phyloP scores from a whole-genome alignment of 148 eudicot genomes.

The Nepenthes gracilis region DNA sequence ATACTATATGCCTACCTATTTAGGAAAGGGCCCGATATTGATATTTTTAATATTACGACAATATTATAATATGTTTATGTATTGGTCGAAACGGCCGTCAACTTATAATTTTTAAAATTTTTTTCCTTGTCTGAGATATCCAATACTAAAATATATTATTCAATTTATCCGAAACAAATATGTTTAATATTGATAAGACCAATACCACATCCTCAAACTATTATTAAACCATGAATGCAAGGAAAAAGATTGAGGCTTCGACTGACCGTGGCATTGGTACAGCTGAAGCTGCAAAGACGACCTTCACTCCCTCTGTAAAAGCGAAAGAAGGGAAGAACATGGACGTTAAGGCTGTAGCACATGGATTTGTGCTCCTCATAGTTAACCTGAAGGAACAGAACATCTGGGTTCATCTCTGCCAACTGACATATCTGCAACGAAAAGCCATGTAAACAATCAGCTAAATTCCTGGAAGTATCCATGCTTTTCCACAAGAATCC shows the following conservation, averaged over 20 bases:
- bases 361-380: constrained; percentile 84
- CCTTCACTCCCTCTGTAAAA: constrained; percentile 85
- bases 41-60: too few species aligned
- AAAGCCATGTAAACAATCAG: background rate
- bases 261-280: constrained; percentile 86
- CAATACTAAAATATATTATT: too few species aligned
- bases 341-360: constrained; percentile 75
- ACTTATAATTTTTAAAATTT: too few species aligned
- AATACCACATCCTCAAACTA: background rate
- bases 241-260: background rate
- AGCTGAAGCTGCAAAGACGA: constrained; percentile 76
- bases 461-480: too few species aligned
- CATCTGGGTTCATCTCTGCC: constrained; percentile 80
- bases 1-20: too few species aligned
- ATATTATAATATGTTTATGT: too few species aligned
- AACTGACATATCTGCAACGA: constrained; percentile 60
- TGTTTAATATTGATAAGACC: too few species aligned
- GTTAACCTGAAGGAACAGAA: constrained; percentile 67
- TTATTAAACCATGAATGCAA: background rate
- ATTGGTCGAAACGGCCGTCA: too few species aligned
- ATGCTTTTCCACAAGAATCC: background rate
- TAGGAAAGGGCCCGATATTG: too few species aligned
- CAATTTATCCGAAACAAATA: too few species aligned
- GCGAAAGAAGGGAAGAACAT: constrained; percentile 84
- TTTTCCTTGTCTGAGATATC: too few species aligned